Base-by-base conservation (phyloP, 495 filamentous ascomycete genomes). In the Talaromyces nanjingensis region DNA sequence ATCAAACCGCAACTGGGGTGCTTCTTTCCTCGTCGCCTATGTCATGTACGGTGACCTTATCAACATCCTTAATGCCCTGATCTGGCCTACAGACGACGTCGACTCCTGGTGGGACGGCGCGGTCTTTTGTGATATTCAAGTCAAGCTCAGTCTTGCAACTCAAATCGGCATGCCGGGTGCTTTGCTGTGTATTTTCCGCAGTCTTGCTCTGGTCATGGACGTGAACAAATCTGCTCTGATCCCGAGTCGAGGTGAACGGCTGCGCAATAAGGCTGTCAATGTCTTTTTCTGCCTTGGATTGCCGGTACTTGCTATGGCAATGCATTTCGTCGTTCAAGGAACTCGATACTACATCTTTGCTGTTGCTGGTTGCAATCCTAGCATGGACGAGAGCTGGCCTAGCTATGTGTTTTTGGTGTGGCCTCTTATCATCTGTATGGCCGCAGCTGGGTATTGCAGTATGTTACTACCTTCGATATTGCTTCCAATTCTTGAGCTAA, bases 71-170 rank as follows among this genome's bases (percentile, higher is more conserved):
- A 97, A 97, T 72, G 80, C 90, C 9, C 69, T 94, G 45, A 83
- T 96, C 62, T 98, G 94, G 94, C 84, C 84, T 25, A 84, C 80
- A 16, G 87, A 94, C 71, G 79, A 93, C 66, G 76, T 86, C 45
- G 68, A 70, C 0, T 72, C 67, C 5, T 93, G 89, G 87, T 98
- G 83, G 81, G 77, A 83, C 62, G 94, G 94, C 22, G 69, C 76
- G 4, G 88, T 86, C 1, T 85, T 92, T 64, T 98, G 94, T 70
- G 94, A 98, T 73, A 71, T 97, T 27, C 83, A 96, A 71, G 81
- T 84, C 59, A 91, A 92, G 69, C 57, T 92, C 42, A 74, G 87
- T 63, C 81, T 87, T 58, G 87, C 84, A 6, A 74, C 80, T 52
- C 84, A 83, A 61, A 79, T 90, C n/a, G 89, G 82, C 25, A 77